phyloP scores from a whole-genome alignment of 441 rosid species.

The Mallotus repandus region DNA sequence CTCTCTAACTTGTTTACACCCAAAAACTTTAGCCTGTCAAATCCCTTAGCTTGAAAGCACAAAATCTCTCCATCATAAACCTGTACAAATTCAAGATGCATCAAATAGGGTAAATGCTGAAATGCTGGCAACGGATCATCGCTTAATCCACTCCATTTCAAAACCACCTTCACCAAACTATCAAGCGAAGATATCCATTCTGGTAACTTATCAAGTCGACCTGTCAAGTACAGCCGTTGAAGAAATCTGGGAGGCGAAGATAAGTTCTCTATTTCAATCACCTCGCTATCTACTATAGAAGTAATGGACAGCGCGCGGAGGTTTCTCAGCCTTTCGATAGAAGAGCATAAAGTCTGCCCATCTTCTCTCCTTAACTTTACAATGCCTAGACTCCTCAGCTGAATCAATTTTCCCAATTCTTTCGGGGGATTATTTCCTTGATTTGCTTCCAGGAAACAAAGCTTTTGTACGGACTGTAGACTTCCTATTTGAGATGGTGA shows the following conservation, averaged over 20 bases:
- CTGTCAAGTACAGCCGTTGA: slow-evolving; percentile 36
- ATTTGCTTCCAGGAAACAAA: slow-evolving; percentile 35
- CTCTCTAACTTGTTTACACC: slow-evolving; percentile 39
- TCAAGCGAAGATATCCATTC: slow-evolving; percentile 33
- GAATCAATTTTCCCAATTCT: slow-evolving; percentile 36
- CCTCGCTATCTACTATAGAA: slow-evolving; percentile 17
- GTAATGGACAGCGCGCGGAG: slow-evolving; percentile 34
- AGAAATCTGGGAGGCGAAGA: slow-evolving; percentile 32
- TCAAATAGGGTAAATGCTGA: slow-evolving; percentile 37
- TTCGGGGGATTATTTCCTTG: slow-evolving; percentile 18
- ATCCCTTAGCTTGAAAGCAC: slow-evolving; percentile 34
- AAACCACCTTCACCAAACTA: slow-evolving; percentile 32
- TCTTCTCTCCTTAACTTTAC: slow-evolving; percentile 32
- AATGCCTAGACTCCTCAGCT: slow-evolving; percentile 41
- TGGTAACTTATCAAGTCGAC: slow-evolving; percentile 34
- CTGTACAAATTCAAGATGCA: slow-evolving; percentile 44
- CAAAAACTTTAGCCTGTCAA: slow-evolving; percentile 35
- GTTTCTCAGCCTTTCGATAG: slow-evolving; percentile 30
- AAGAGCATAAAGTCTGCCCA: slow-evolving; percentile 36
- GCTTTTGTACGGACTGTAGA: slow-evolving; percentile 38
- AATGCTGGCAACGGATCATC: slow-evolving; percentile 34
- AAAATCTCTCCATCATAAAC: slow-evolving; percentile 32
- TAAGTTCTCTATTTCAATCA: slow-evolving; percentile 29
- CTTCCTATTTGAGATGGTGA: slow-evolving; percentile 33
- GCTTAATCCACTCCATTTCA: slow-evolving; percentile 40